phyloP scores from a whole-genome alignment of 108 stramenopile species.

The Fragilariopsis cylindrus region DNA sequence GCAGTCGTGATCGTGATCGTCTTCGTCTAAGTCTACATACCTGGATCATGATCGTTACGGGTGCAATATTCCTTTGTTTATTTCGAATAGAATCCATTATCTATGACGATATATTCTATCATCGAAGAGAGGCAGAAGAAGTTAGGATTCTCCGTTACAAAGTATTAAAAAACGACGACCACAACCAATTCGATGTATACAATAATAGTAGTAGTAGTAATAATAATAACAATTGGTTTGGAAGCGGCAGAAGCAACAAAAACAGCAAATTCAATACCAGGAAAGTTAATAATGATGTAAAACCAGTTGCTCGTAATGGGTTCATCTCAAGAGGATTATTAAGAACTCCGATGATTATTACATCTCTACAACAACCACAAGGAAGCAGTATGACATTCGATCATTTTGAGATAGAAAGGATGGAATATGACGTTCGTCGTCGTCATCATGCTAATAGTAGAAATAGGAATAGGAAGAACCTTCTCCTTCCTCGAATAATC shows the following conservation, averaged over 20 bases:
- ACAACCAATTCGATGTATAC: not conserved
- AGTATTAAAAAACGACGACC: not conserved
- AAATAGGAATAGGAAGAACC: not conserved
- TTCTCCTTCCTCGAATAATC: not conserved
- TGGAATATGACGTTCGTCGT: no score
- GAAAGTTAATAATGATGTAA: not conserved
- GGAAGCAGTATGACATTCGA: not conserved
- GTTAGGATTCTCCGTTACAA: not conserved
- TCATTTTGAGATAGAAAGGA: not conserved
- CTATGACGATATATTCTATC: not conserved
- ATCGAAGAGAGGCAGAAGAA: conserved; percentile 8
- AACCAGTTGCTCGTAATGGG: not conserved
- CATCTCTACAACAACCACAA: not conserved
- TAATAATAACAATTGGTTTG: no score
- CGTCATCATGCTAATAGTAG: no score
- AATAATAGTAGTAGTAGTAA: no score
- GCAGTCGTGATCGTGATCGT: no score
- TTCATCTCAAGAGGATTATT: not conserved
- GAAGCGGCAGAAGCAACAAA: not conserved
- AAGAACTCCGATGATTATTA: not conserved
- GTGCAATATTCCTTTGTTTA: not conserved
- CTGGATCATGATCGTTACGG: not conserved
- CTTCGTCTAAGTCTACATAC: not conserved
- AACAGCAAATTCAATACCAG: not conserved
- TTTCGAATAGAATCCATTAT: conserved; percentile 2